phyloP scores from a whole-genome alignment of 352 stramenopile genomes.

The Hyaloperonospora brassicae region DNA sequence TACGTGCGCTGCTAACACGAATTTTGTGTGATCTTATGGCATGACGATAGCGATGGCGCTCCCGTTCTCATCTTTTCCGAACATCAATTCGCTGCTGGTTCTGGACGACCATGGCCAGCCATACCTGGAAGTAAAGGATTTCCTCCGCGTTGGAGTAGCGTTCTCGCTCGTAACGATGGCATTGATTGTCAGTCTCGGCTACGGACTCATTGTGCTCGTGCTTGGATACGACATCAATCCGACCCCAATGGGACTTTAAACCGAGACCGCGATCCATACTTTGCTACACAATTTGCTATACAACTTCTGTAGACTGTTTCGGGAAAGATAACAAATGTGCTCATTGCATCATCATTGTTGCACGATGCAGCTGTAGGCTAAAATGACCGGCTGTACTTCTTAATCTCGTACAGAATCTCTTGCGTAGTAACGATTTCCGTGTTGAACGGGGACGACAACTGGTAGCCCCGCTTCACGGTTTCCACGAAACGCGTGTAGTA shows the following conservation, averaged over 20 bases:
- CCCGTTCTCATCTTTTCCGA: constrained; percentile 89
- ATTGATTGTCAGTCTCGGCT: constrained; percentile 83
- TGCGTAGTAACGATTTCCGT: constrained; percentile 93
- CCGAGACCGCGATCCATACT: neutral
- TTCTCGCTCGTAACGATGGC: constrained; percentile 80
- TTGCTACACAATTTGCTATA: constrained; percentile 6
- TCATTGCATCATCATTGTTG: constrained; percentile 11
- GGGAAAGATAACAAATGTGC: constrained; percentile 8
- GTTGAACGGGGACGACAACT: constrained; percentile 71
- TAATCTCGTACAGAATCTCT: constrained; percentile 97
- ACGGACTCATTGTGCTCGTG: constrained; percentile 73
- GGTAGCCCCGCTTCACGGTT: constrained; percentile 91
- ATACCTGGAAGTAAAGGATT: constrained; percentile 85
- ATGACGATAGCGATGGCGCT: constrained; percentile 68
- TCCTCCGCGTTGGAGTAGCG: constrained; percentile 74
- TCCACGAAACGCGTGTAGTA: constrained; percentile 99
- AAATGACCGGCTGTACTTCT: constrained; percentile 94
- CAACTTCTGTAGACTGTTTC: neutral
- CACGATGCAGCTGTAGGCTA: constrained; percentile 27
- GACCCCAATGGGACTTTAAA: constrained; percentile 24
- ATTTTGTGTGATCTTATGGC: neutral
- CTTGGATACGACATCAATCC: constrained; percentile 70
- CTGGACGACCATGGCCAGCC: constrained; percentile 84
- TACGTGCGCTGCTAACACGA: constrained; percentile 2
- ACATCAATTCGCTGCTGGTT: constrained; percentile 89